Evolutionary conservation across 2,329 filamentous ascomycete species (phyloP).

Genomic region (Cadophora sp.): DNA sequence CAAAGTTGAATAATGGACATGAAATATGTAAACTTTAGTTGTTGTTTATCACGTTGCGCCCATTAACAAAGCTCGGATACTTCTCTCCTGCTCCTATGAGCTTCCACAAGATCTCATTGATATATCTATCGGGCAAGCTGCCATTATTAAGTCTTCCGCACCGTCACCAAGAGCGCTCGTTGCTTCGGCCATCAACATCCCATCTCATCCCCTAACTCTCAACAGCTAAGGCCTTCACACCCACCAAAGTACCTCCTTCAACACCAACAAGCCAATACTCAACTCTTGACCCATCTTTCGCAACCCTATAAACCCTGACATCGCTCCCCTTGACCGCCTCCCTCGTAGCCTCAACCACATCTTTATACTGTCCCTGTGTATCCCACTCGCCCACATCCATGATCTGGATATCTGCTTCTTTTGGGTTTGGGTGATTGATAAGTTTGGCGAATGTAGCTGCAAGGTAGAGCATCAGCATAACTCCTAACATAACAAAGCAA

Average conservation of each 20-base stretch:
- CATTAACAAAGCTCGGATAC: too few relatives aligned
- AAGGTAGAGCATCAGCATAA: slow-evolving; percentile 9
- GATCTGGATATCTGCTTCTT: slow-evolving; percentile 66
- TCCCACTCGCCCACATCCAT: slow-evolving; percentile 77
- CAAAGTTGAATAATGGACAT: not conserved
- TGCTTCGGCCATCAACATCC: not conserved
- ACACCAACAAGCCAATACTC: slow-evolving; percentile 84
- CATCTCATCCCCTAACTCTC: slow-evolving; percentile 61
- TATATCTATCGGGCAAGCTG: too few relatives aligned
- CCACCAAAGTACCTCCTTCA: slow-evolving; percentile 70
- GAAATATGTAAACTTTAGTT: not conserved
- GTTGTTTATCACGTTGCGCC: too few relatives aligned
- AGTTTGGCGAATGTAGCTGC: slow-evolving; percentile 74
- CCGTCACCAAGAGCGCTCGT: too few relatives aligned
- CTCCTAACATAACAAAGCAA: not conserved
- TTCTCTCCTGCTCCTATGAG: not conserved
- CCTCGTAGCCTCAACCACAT: slow-evolving; percentile 72
- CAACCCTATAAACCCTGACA: slow-evolving; percentile 77
- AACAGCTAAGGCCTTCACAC: slow-evolving; percentile 78
- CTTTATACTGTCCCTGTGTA: slow-evolving; percentile 70
- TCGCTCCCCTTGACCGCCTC: slow-evolving; percentile 67
- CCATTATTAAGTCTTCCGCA: too few relatives aligned
- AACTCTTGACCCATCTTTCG: slow-evolving; percentile 64
- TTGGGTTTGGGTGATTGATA: slow-evolving; percentile 62
- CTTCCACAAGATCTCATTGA: not conserved